Evolutionary conservation across 2,329 filamentous ascomycete genomes (phyloP).

Genomic region (Colletotrichum paranaense): DNA sequence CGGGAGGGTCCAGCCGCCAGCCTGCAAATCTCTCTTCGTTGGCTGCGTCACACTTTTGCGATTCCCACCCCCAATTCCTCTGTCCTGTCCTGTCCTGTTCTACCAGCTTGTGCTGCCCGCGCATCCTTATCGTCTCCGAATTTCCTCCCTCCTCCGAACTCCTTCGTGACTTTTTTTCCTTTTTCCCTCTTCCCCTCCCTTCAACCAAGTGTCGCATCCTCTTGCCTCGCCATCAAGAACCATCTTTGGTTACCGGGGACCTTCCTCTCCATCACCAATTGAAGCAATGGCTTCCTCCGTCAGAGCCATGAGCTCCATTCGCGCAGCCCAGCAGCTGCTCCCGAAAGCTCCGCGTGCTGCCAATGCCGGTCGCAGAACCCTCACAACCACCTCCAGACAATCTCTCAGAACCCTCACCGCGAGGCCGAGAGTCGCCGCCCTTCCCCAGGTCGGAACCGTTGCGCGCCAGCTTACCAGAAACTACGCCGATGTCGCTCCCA

Average conservation of each 20-base stretch:
- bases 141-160: conserved; percentile 19
- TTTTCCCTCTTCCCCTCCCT: conserved; percentile 18
- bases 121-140: conserved; percentile 35
- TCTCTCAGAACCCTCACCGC: conserved; percentile 23
- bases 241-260: conserved; percentile 20
- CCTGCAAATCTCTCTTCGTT: conserved; percentile 27
- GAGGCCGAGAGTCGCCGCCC: conserved; percentile 22
- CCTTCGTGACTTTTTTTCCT: background rate
- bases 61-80: conserved; percentile 1
- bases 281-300: conserved; percentile 58
- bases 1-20: conserved; percentile 32
- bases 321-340: conserved; percentile 40
- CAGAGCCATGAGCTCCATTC: conserved; percentile 52
- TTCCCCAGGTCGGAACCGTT: conserved; percentile 39
- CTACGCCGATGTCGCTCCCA: conserved; percentile 63
- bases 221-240: conserved; percentile 16
- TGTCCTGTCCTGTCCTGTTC: background rate
- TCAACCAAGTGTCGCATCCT: conserved; percentile 21
- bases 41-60: conserved; percentile 27
- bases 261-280: conserved; percentile 36
- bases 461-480: conserved; percentile 55
- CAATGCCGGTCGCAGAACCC: conserved; percentile 43
- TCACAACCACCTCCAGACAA: conserved; percentile 46
- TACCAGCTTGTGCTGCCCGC: conserved; percentile 16
- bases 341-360: conserved; percentile 41